Evolutionary conservation across 2,329 filamentous ascomycete species (phyloP).

Genomic region (Neopestalotiopsis clavispora): DNA sequence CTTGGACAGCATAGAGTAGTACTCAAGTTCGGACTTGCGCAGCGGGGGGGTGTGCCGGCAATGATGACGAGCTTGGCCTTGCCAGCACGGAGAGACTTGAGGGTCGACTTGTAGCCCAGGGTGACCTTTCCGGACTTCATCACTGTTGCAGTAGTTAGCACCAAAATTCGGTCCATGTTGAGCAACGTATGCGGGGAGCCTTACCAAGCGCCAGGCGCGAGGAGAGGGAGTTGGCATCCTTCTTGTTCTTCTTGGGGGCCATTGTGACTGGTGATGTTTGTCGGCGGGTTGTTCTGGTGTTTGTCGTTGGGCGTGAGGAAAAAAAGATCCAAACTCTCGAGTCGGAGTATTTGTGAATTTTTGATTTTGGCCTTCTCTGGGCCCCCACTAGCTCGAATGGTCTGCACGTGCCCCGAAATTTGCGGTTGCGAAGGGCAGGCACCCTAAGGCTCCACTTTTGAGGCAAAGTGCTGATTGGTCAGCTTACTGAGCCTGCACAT

Average conservation of each 20-base stretch:
- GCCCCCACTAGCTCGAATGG: background rate
- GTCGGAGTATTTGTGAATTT: background rate
- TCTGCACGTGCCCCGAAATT: background rate
- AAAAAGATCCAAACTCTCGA: background rate
- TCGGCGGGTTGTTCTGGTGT: conserved; percentile 23
- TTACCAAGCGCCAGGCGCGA: conserved; percentile 40
- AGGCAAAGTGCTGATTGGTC: conserved; percentile 7
- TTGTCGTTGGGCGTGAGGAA: conserved; percentile 16
- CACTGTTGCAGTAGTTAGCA: conserved; percentile 33
- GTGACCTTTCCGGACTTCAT: conserved; percentile 72
- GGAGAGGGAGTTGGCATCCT: conserved; percentile 77
- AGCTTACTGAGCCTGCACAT: conserved; percentile 3
- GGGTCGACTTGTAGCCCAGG: conserved; percentile 85
- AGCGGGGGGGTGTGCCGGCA: conserved; percentile 93
- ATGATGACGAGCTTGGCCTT: conserved; percentile 89
- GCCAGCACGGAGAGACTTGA: conserved; percentile 90
- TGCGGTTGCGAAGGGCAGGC: conserved; percentile 3
- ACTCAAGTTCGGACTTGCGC: conserved; percentile 97
- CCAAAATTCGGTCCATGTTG: background rate
- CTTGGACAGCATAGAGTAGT: conserved; percentile 92
- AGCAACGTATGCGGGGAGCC: background rate
- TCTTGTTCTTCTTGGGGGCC: conserved; percentile 81
- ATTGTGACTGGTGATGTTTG: conserved; percentile 58
- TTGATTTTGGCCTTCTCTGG: background rate
- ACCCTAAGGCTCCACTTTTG: conserved; percentile 13